Base-by-base conservation (phyloP, 768 basidiomycete genomes). In the Psilocybe cubensis region DNA sequence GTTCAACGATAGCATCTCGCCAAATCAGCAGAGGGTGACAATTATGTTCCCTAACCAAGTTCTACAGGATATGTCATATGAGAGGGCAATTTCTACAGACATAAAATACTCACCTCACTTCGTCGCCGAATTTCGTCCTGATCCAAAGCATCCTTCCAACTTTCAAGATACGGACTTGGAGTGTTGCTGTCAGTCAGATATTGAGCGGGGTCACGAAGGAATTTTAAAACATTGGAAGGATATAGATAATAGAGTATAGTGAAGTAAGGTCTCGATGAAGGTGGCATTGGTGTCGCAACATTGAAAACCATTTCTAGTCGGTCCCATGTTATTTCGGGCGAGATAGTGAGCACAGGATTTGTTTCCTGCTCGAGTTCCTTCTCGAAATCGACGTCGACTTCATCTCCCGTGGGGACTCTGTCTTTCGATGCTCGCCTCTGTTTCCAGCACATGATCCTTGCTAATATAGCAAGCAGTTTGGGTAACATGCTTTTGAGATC, bases 201-300 rank as follows among this genome's bases (percentile, higher is more conserved):
- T 33, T 72, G 70, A 8, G 79, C 77, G 1, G 95, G 92, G 48
- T 79, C 75, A 50, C 86, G 84, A 52, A 95, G 72, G 70, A 97
- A 97, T 52, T 81, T 83, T 56, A 96, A 76, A 40, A 91, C 79
- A 74, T 96, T 97, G 73, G 88, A 91, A 1, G 95, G 95, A 76
- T 92, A 97, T 46, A 95, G 83, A 65, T 93, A 95, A 73, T 96
- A 96, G 59, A 97, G 76, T 43, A 81, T 81, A 2, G 88, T 87
- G 73, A 94, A 94, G 66, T 84, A 91, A 42, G 76, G 80, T 18
- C 84, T 80, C 14, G 85, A 80, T 3, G 84, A 82, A 17, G 91
- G 89, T 1, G 83, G 74, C 25, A 76, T 71, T 12, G 84, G 79
- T n/a, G 76, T 70, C 1, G 76, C 77, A 9, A 79, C 75, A 60